Evolutionary conservation across 305 asterid species (phyloP).

Genomic region (Rubia tinctorum): DNA sequence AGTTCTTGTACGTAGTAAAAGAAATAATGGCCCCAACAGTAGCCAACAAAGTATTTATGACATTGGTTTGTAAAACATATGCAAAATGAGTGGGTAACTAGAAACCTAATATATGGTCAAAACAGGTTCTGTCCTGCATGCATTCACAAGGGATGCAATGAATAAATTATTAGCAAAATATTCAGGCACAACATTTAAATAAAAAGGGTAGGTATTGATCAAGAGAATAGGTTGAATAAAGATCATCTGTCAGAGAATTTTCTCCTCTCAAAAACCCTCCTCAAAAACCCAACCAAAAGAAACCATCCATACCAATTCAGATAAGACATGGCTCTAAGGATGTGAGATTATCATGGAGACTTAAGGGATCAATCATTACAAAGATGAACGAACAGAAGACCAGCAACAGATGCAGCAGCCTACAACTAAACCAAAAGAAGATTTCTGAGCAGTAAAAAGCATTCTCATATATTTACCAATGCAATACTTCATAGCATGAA

Average conservation of each 20-base stretch:
- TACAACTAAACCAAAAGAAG: neutral
- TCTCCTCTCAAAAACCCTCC: neutral
- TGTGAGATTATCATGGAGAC: neutral
- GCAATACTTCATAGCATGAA: neutral
- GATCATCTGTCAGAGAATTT: too few species aligned
- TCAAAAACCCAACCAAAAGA: neutral
- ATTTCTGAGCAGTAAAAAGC: neutral
- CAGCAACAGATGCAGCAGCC: neutral
- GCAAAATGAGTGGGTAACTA: neutral
- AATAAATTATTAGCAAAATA: too few species aligned
- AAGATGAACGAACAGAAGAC: neutral
- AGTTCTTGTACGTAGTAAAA: neutral
- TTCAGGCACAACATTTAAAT: neutral
- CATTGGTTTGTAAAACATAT: neutral
- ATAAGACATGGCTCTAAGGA: neutral
- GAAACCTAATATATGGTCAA: neutral
- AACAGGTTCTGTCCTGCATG: neutral
- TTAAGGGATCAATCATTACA: neutral
- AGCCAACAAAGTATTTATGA: neutral
- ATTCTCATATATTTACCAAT: neutral
- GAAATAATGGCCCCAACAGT: neutral
- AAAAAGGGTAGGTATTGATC: too few species aligned
- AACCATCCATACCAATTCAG: neutral
- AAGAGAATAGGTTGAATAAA: too few species aligned
- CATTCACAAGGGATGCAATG: neutral